Evolutionary conservation across 2,329 filamentous ascomycete genomes (phyloP).

Genomic region (Calonectria leucothoes): DNA sequence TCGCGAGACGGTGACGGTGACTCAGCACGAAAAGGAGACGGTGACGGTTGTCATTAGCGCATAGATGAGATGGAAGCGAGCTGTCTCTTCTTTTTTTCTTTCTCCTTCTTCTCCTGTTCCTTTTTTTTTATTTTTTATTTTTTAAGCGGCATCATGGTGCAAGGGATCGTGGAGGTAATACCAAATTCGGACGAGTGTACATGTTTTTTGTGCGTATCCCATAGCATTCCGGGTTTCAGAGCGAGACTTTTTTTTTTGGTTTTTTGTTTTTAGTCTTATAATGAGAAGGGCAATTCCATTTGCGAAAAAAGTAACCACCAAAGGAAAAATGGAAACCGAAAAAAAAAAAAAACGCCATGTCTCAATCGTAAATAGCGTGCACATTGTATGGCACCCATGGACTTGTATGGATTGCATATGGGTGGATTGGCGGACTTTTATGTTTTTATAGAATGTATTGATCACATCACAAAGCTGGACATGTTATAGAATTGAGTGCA

Average conservation of each 20-base stretch:
- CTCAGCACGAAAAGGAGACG: constrained; percentile 43
- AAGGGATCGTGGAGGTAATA: constrained; percentile 6
- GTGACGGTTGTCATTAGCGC: constrained; percentile 47
- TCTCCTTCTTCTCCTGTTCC: not conserved
- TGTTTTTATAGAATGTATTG: constrained; percentile 10
- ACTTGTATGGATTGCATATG: not conserved
- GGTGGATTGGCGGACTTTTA: not conserved
- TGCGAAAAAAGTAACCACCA: not conserved
- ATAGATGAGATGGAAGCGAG: constrained; percentile 8
- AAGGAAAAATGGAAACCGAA: not conserved
- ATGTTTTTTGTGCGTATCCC: constrained; percentile 12
- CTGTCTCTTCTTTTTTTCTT: not conserved
- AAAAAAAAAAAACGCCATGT: not conserved
- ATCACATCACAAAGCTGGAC: constrained; percentile 9
- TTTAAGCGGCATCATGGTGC: not conserved
- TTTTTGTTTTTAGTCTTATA: not conserved
- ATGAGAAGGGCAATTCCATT: constrained; percentile 10
- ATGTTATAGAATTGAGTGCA: not conserved
- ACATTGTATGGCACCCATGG: not conserved
- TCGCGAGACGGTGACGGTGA: constrained; percentile 38
- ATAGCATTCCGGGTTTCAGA: not conserved
- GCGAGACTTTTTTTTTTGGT: not conserved
- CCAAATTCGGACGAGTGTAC: not conserved
- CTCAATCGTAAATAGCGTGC: constrained; percentile 11
- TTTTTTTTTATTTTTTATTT: not conserved